Base-by-base conservation (phyloP, 805 yeast genomes). In the Starmera amethionina region DNA sequence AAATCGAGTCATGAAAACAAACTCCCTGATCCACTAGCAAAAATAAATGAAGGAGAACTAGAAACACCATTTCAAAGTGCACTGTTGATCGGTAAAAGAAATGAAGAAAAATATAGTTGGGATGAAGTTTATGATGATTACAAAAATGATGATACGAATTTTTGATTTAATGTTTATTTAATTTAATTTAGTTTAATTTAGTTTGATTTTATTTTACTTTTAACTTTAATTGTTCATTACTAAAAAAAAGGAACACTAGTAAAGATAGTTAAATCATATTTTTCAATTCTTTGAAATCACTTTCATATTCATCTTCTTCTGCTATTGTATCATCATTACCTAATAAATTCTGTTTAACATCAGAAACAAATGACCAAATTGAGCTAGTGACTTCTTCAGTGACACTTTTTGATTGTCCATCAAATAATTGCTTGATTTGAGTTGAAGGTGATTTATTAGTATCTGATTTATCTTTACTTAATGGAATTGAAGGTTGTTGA, bases 351-450 rank as follows among this genome's bases (percentile, higher is more conserved):
- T 58, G 53, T 45, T 68, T 72, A 22, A 73, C 68, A 40, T 72
- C 77, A 47, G 63, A 68, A 8, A 73, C 73, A 51, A 73, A 70
- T 3, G 66, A 64, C 78, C 78, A 73, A 4, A 73, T 39, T 11
- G 72, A 68, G 34, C 52, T 55, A 0, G 72, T 60, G 2, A 69
- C 67, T 0, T 49, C 40, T 37, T 65, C 56, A 37, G 58, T 68
- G 14, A 50, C 55, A 11, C 47, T 38, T 16, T 46, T 38, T 4
- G 47, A 16, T 16, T 40, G 46, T 37, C 16, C 7, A 58, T 58
- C 16, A 51, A 36, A 16, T n/a, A 36, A 22, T 6, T 46, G 35
- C 41, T 49, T 54, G 14, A 52, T 46, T 8, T 58, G 60, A 31
- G 18, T 28, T 16, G 38, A 15, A 7, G 29, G 15, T 14, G 34